phyloP scores from a whole-genome alignment of 805 yeast genomes.

The Candida koratica region DNA sequence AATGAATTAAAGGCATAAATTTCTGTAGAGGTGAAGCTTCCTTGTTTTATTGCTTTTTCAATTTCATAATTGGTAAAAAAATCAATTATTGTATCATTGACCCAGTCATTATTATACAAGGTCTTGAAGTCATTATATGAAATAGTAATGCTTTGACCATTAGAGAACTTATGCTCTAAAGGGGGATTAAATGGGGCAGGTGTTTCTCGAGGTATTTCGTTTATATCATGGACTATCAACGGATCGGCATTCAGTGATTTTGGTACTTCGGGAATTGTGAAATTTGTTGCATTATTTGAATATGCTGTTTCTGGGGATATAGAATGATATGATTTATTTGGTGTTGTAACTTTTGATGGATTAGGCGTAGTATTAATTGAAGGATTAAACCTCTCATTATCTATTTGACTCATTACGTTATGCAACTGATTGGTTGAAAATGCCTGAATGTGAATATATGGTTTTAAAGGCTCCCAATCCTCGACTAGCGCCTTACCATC shows the following conservation, averaged over 20 bases:
- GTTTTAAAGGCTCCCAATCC: conserved; percentile 1
- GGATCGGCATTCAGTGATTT: background rate
- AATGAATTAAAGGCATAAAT: conserved; percentile 74
- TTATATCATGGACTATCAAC: background rate
- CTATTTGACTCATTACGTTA: background rate
- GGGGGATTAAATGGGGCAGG: conserved; percentile 44
- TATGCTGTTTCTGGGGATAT: background rate
- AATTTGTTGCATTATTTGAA: no score
- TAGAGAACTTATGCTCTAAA: conserved; percentile 49
- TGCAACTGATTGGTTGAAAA: background rate
- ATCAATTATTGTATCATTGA: conserved; percentile 84
- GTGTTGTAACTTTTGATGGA: background rate
- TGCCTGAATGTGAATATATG: background rate
- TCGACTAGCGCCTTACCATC: background rate
- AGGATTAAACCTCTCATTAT: conserved; percentile 2
- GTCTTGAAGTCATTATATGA: conserved; percentile 73
- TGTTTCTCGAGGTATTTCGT: conserved; percentile 2
- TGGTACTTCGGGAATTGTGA: background rate
- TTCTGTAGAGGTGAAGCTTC: conserved; percentile 26
- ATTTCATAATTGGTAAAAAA: conserved; percentile 68
- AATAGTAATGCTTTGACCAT: conserved; percentile 53
- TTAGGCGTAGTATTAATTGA: background rate
- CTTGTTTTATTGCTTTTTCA: conserved; percentile 28
- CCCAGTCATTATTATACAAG: conserved; percentile 76
- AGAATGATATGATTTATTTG: background rate